Evolutionary conservation across 2,329 filamentous ascomycete species (phyloP), one percentile per base, ranked within the genome.

Genomic region (Alternaria rosae): DNA sequence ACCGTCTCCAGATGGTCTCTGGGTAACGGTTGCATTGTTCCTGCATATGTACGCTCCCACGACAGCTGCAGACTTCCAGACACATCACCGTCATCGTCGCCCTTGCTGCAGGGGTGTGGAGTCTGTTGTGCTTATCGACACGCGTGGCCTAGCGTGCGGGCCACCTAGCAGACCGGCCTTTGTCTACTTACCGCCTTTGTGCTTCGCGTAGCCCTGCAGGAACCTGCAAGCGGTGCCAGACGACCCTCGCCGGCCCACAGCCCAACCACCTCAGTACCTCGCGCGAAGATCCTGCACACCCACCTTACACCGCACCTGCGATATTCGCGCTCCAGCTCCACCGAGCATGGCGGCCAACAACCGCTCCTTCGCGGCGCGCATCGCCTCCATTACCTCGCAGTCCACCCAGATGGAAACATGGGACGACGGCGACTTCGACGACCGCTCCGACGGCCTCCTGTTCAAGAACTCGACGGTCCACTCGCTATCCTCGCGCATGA

Each of bases 401-500:
- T 61, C 88, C 25, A 66, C 68, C 47, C 59, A 88, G 17, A 85
- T 94, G 67, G 92, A 94, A 79, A 89, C 87, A 79, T 95, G 84
- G 84, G 83, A 85, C 77, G 82, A 85, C 69, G 77, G 72, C 70
- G 83, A 85, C 74, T 83, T 85, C 53, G 75, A 77, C 55, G 68
- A 70, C 61, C 59, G 57, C 32, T 64, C 61, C 65, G 76, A 83
- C 63, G 82, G 91, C 88, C 91, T 94, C 74, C 89, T 94, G 75
- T 91, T 81, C 72, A 78, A 91, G 70, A 89, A 91, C 79, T 89
- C 92, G 72, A 89, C 91, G 20, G 85, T 86, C 56, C 89, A 92
- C 84, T 92, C 80, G 17, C 88, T 91, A 58, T 97, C 94, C 1
- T 97, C 92, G 61, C 91, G 92, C 70, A 88, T 93, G 72, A 96